phyloP scores from a whole-genome alignment of 2,329 filamentous ascomycete genomes.

The Paradendryphiella salina region DNA sequence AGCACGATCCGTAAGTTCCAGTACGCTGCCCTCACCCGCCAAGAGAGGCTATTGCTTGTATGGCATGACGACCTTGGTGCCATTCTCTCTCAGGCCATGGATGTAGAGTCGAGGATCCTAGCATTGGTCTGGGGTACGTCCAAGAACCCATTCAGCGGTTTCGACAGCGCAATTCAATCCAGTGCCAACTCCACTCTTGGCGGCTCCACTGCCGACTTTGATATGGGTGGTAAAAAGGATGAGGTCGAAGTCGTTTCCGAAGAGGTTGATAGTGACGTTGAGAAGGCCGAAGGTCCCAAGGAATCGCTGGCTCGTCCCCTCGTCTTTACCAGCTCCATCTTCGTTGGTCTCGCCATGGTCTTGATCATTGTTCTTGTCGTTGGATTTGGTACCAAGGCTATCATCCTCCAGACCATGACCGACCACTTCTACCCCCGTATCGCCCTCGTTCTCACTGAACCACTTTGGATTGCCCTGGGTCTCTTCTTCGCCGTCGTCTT shows the following conservation, averaged over 20 bases:
- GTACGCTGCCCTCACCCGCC: constrained; percentile 76
- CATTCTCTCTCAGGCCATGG: constrained; percentile 67
- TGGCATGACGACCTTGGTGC: constrained; percentile 80
- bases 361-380: constrained; percentile 57
- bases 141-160: constrained; percentile 50
- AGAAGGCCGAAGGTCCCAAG: constrained; percentile 34
- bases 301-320: constrained; percentile 53
- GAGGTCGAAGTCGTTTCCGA: constrained; percentile 19
- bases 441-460: constrained; percentile 54
- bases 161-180: constrained; percentile 40
- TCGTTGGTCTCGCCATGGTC: constrained; percentile 58
- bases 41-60: constrained; percentile 70
- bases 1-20: constrained; percentile 72
- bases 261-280: constrained; percentile 31
- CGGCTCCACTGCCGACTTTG: constrained; percentile 24
- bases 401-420: constrained; percentile 58
- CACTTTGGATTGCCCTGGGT: constrained; percentile 58
- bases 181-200: constrained; percentile 33
- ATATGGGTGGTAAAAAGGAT: constrained; percentile 11
- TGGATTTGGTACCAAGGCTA: constrained; percentile 58
- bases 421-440: constrained; percentile 59
- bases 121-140: constrained; percentile 63
- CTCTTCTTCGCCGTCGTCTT: constrained; percentile 39
- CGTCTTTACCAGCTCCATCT: constrained; percentile 59
- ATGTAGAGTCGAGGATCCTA: constrained; percentile 75